phyloP scores from a whole-genome alignment of 208 protist genomes.

The Wallacemonas sp. region DNA sequence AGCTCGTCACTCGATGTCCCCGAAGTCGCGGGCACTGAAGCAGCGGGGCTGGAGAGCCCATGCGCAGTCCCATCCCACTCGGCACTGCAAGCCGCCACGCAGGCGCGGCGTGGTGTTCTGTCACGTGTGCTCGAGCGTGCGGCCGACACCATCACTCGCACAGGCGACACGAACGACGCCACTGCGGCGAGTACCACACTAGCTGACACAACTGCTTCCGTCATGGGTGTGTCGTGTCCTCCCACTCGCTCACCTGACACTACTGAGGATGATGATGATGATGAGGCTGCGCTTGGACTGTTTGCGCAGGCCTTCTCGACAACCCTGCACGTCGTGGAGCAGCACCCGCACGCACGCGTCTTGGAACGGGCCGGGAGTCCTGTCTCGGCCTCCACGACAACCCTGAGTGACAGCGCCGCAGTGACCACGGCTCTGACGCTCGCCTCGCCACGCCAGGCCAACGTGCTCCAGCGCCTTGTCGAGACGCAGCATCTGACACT shows the following conservation, averaged over 20 bases:
- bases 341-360: background rate
- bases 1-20: too few relatives aligned
- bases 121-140: slow-evolving; percentile 7
- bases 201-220: background rate
- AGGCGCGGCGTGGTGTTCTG: background rate
- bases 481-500: slow-evolving; percentile 32
- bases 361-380: background rate
- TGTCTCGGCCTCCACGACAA: background rate
- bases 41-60: background rate
- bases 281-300: slow-evolving; percentile 3
- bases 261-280: background rate
- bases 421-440: slow-evolving; percentile 11
- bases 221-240: background rate
- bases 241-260: background rate
- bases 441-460: slow-evolving; percentile 9
- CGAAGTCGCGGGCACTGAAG: background rate
- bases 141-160: background rate
- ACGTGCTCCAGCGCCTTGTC: slow-evolving; percentile 26
- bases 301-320: slow-evolving; percentile 30
- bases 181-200: too few relatives aligned
- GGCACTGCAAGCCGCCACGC: background rate
- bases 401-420: background rate
- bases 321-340: slow-evolving; percentile 22
- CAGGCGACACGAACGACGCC: background rate
- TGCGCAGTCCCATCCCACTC: background rate